Evolutionary conservation across 2,329 filamentous ascomycete species (phyloP).

Genomic region (Pseudogymnoascus sp.): DNA sequence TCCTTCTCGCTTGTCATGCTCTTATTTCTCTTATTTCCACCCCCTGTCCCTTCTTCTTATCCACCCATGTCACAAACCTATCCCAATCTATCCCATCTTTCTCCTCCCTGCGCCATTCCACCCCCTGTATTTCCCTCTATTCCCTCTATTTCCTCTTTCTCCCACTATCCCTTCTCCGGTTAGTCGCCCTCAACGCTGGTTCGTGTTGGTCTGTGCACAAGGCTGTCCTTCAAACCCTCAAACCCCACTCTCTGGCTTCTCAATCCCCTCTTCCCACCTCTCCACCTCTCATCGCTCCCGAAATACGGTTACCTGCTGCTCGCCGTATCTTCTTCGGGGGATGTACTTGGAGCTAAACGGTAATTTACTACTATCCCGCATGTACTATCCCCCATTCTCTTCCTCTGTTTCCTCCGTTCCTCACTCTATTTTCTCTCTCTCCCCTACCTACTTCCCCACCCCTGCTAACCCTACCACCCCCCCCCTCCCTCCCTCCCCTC

Average conservation of each 20-base stretch:
- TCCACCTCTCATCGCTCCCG: background rate
- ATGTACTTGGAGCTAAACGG: background rate
- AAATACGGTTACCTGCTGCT: background rate
- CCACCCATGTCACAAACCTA: too few species aligned
- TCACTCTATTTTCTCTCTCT: background rate
- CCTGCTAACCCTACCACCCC: background rate
- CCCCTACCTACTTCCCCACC: background rate
- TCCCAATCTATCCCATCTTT: too few species aligned
- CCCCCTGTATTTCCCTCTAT: background rate
- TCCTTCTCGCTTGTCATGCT: background rate
- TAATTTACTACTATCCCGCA: background rate
- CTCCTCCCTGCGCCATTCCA: too few species aligned
- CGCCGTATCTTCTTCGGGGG: background rate
- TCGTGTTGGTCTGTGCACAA: background rate
- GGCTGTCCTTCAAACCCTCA: background rate
- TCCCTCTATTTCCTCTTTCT: background rate
- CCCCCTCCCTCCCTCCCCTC: too few species aligned
- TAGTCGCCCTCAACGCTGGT: background rate
- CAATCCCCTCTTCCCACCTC: background rate
- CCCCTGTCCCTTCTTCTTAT: background rate
- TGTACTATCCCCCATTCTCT: background rate
- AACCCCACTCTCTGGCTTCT: background rate
- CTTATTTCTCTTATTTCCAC: background rate
- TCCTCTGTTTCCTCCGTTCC: background rate
- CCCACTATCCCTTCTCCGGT: background rate